A percentile compares a stretch with the other conserved stretches of the same genome.
Evolutionary conservation across 1,284 basidiomycete species (phyloP).

Genomic region (Ganoderma resinaceum): DNA sequence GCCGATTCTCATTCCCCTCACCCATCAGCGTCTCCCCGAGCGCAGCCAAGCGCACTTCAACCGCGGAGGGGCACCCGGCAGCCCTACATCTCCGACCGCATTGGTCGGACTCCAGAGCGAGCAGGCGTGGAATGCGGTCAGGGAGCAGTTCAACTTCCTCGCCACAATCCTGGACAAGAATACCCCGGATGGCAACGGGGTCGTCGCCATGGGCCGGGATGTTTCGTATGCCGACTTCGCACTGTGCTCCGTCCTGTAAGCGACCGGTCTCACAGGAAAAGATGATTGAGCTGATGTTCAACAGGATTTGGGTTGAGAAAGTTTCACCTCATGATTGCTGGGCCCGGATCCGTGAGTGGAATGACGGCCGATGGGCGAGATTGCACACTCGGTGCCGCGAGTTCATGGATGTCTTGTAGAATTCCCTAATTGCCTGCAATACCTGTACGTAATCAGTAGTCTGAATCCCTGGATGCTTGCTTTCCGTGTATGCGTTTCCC

Average conservation of each 20-base stretch:
- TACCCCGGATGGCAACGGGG: slow-evolving; percentile 56
- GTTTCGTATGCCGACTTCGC: slow-evolving; percentile 77
- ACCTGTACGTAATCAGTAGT: background rate
- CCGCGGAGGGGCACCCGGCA: slow-evolving; percentile 26
- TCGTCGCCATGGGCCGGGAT: slow-evolving; percentile 69
- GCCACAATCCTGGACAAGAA: slow-evolving; percentile 72
- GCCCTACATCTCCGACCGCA: slow-evolving; percentile 33
- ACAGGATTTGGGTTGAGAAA: slow-evolving; percentile 64
- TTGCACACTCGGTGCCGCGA: slow-evolving; percentile 63
- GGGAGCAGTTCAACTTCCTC: slow-evolving; percentile 70
- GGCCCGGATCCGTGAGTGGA: slow-evolving; percentile 65
- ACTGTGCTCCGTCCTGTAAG: slow-evolving; percentile 54
- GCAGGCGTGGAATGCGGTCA: slow-evolving; percentile 66
- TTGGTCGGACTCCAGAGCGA: slow-evolving; percentile 57
- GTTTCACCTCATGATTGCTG: slow-evolving; percentile 71
- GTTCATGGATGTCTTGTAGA: slow-evolving; percentile 61
- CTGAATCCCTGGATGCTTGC: slow-evolving; percentile 3
- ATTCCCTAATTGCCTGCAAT: background rate
- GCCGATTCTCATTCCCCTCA: slow-evolving; percentile 73
- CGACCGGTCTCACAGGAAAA: background rate
- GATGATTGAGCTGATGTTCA: background rate
- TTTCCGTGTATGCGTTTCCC: background rate
- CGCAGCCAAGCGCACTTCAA: slow-evolving; percentile 61
- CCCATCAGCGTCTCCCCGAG: slow-evolving; percentile 63
- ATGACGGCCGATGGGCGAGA: slow-evolving; percentile 63